Evolutionary conservation across 2,329 filamentous ascomycete species (phyloP).

Genomic region (Macroventuria anomochaeta): DNA sequence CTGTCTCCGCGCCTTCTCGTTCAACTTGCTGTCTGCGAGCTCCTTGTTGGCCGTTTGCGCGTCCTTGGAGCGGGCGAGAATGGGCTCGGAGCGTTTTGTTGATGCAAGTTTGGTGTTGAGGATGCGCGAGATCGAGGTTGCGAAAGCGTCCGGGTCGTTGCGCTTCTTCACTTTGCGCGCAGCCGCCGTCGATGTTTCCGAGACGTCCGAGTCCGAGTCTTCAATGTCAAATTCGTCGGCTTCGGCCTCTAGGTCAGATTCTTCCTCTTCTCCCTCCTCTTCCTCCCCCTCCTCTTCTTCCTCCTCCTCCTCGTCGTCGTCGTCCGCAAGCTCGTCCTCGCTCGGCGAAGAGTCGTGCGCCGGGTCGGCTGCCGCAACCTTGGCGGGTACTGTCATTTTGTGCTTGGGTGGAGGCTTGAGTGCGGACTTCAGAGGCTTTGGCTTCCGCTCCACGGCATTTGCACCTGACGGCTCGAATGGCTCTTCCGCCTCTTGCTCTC

Average conservation of each 20-base stretch:
- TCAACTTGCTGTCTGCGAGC: slow-evolving; percentile 77
- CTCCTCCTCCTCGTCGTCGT: slow-evolving; percentile 21
- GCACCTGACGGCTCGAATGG: slow-evolving; percentile 38
- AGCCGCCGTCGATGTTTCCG: slow-evolving; percentile 43
- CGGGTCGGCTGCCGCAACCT: slow-evolving; percentile 36
- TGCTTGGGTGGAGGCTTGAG: slow-evolving; percentile 31
- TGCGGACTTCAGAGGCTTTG: slow-evolving; percentile 22
- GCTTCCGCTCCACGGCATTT: slow-evolving; percentile 28
- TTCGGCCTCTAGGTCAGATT: slow-evolving; percentile 49
- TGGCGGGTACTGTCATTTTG: slow-evolving; percentile 32
- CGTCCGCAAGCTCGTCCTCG: slow-evolving; percentile 26
- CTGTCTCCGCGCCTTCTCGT: slow-evolving; percentile 79
- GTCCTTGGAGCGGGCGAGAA: slow-evolving; percentile 81
- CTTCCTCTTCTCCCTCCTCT: slow-evolving; percentile 44
- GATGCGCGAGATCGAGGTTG: slow-evolving; percentile 92
- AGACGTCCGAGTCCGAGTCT: slow-evolving; percentile 37
- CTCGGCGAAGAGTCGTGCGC: slow-evolving; percentile 39
- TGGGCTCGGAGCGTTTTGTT: slow-evolving; percentile 82
- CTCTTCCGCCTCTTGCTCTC: slow-evolving; percentile 52
- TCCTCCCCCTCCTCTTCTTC: slow-evolving; percentile 32
- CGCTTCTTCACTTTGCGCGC: slow-evolving; percentile 72
- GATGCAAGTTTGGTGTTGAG: slow-evolving; percentile 85
- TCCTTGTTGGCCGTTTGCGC: slow-evolving; percentile 76
- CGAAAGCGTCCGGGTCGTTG: slow-evolving; percentile 90
- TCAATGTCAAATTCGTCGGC: slow-evolving; percentile 44